A percentile compares a stretch with the other conserved stretches of the same genome.
Evolutionary conservation across 805 yeast genomes (phyloP).

Genomic region (Komagataella ulmi): DNA sequence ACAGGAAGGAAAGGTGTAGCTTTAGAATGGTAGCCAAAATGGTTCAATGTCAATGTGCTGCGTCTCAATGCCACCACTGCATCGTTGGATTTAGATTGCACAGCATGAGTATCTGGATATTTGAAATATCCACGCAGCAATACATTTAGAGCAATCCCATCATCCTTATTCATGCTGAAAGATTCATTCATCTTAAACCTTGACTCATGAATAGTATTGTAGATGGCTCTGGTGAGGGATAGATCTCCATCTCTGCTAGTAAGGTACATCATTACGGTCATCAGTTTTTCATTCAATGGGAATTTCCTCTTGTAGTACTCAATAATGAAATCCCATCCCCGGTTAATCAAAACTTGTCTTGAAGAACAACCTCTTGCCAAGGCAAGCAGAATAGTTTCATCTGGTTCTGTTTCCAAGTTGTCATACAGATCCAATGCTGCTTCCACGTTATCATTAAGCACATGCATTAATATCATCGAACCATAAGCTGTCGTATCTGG

Average conservation of each 20-base stretch:
- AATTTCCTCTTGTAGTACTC: conserved; percentile 37
- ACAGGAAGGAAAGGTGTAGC: conserved; percentile 66
- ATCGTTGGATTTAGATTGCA: conserved; percentile 21
- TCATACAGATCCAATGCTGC: conserved; percentile 63
- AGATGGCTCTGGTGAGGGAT: conserved; percentile 55
- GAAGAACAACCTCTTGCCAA: conserved; percentile 60
- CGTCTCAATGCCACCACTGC: conserved; percentile 27
- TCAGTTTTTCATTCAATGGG: conserved; percentile 24
- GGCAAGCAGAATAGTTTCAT: conserved; percentile 32
- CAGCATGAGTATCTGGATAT: conserved; percentile 10
- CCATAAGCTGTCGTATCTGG: conserved; percentile 64
- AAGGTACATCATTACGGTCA: conserved; percentile 60
- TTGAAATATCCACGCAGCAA: conserved; percentile 30
- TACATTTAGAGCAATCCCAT: conserved; percentile 14
- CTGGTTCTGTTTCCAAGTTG: conserved; percentile 43
- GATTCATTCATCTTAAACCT: conserved; percentile 4
- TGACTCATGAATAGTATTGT: conserved; percentile 28
- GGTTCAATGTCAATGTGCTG: conserved; percentile 17
- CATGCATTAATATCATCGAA: conserved; percentile 55
- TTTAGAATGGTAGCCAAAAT: conserved; percentile 14
- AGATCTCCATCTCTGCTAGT: conserved; percentile 77
- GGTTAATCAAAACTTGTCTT: conserved; percentile 27
- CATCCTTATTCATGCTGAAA: not conserved
- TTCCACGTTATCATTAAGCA: conserved; percentile 50
- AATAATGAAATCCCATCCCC: conserved; percentile 72